Percentiles rank a stretch among this genome's conserved stretches.
These are phyloP conservation scores for Alternaria triticimaculans DNA, from an alignment of 2,329 filamentous ascomycete genomes.

Conservation along the genomic window DNA sequence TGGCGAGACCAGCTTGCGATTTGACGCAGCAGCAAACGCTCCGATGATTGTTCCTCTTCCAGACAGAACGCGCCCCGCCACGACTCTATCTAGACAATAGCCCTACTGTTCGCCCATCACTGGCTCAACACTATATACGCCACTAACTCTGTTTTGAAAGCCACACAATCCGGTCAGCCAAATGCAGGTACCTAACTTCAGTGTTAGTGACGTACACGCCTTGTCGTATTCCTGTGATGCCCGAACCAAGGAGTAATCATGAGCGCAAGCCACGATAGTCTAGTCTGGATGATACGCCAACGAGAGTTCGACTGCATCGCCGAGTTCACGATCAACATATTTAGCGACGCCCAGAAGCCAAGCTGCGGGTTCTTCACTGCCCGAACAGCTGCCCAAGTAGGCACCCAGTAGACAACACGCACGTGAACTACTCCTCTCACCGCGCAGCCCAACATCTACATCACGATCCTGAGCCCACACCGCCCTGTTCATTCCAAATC, in stretches of 20 bases:
- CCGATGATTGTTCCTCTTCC: background rate
- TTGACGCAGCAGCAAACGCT: background rate
- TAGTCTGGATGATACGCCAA: background rate
- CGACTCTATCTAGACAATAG: background rate
- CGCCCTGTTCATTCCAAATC: background rate
- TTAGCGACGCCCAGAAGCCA: background rate
- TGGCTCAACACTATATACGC: background rate
- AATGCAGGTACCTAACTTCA: background rate
- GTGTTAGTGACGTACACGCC: background rate
- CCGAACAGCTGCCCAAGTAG: background rate
- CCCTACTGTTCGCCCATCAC: background rate
- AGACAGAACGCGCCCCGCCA: background rate
- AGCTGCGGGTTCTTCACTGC: background rate
- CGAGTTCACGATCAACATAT: background rate
- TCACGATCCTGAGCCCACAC: background rate
- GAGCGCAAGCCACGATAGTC: background rate
- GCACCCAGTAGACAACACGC: background rate
- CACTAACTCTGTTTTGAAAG: background rate
- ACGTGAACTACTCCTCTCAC: background rate
- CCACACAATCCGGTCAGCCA: background rate
- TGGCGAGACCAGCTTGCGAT: background rate
- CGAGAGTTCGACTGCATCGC: background rate
- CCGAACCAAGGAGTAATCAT: background rate
- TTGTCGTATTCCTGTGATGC: background rate
- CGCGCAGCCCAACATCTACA: background rate